These are phyloP conservation scores for Triadica sebifera DNA, from an alignment of 345 rosid genomes.

Conservation along the genomic window DNA sequence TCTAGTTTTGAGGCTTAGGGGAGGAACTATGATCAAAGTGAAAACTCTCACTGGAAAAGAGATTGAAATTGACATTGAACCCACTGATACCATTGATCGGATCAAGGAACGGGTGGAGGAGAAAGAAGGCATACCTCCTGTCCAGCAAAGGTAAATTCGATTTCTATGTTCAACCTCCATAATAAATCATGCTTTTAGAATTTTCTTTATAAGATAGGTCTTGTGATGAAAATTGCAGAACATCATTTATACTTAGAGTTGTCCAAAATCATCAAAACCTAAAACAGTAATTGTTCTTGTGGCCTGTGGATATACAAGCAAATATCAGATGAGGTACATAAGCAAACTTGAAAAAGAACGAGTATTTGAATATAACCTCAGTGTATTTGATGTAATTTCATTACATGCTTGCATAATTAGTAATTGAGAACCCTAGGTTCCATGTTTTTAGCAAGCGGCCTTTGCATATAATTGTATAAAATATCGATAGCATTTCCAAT, in stretches of 20 bases:
- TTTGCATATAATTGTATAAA: background rate
- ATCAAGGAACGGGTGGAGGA: slow-evolving; percentile 96
- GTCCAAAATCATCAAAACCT: background rate
- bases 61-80: slow-evolving; percentile 96
- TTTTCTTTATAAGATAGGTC: background rate
- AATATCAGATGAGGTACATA: background rate
- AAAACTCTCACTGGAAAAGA: slow-evolving; percentile 95
- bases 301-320: background rate
- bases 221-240: background rate
- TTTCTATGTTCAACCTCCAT: background rate
- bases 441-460: background rate
- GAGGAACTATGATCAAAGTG: slow-evolving; percentile 98
- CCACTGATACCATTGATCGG: slow-evolving; percentile 89
- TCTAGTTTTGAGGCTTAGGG: slow-evolving; percentile 85
- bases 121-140: slow-evolving; percentile 98
- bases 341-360: background rate
- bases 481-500: background rate
- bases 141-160: slow-evolving; percentile 70
- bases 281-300: background rate
- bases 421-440: background rate
- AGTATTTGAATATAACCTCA: background rate
- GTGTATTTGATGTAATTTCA: background rate
- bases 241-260: background rate
- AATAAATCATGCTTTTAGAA: background rate
- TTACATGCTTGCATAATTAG: background rate